These are phyloP conservation scores for Mariannaea sp. DNA, from an alignment of 2,329 filamentous ascomycete species.

Conservation along the genomic window DNA sequence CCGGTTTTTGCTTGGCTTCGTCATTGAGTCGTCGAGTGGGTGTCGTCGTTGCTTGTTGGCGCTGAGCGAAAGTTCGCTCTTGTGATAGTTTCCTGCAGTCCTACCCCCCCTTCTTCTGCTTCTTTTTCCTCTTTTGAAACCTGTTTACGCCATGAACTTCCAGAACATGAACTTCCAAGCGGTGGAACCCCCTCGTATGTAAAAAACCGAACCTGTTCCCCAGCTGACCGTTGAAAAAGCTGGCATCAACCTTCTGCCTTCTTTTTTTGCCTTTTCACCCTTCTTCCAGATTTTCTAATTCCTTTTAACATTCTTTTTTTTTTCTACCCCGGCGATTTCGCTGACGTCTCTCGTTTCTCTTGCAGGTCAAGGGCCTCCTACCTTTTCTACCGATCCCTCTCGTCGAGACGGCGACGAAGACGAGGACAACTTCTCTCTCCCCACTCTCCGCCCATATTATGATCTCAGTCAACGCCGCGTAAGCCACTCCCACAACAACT, in stretches of 20 bases:
- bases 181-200: conserved; percentile 47
- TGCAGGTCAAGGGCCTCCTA: conserved; percentile 34
- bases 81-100: conserved; percentile 26
- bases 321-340: conserved; percentile 1
- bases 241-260: not conserved
- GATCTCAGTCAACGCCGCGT: conserved; percentile 33
- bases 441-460: conserved; percentile 36
- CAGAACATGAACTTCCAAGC: conserved; percentile 44
- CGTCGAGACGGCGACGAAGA: conserved; percentile 27
- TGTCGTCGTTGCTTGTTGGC: conserved; percentile 16
- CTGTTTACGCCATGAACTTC: conserved; percentile 44
- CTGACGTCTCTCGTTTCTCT: conserved; percentile 17
- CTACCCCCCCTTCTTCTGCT: conserved; percentile 5
- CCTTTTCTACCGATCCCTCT: conserved; percentile 29
- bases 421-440: conserved; percentile 33
- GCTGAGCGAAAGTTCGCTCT: conserved; percentile 5
- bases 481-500: conserved; percentile 29
- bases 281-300: too few relatives aligned
- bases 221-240: not conserved
- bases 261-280: too few relatives aligned
- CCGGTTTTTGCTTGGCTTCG: conserved; percentile 24
- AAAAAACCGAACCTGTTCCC: conserved; percentile 11
- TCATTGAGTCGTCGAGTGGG: conserved; percentile 42
- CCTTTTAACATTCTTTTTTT: too few relatives aligned
- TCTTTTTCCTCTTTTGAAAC: too few relatives aligned